These are phyloP conservation scores for Phaeosphaeria sp. DNA, from an alignment of 2,329 filamentous ascomycete genomes.

Conservation along the genomic window DNA sequence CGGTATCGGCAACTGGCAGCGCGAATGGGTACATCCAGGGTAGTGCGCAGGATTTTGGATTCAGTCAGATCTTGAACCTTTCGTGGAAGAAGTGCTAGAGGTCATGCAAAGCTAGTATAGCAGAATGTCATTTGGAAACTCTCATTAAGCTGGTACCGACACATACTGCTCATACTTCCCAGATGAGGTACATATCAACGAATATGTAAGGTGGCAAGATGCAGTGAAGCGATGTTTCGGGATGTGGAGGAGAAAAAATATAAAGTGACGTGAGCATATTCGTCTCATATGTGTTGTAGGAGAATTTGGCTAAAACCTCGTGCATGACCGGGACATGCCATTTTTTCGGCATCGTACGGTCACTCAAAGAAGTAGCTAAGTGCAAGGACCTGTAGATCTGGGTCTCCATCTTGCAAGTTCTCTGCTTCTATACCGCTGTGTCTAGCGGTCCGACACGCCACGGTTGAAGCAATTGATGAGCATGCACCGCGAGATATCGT, in stretches of 20 bases:
- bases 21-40: constrained; percentile 22
- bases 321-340: too few species aligned
- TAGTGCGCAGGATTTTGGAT: constrained; percentile 18
- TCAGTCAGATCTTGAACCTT: constrained; percentile 29
- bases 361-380: too few species aligned
- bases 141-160: background rate
- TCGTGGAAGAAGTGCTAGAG: constrained; percentile 33
- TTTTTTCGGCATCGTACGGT: too few species aligned
- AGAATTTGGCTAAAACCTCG: background rate
- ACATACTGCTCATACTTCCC: background rate
- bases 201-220: background rate
- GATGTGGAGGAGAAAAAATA: background rate
- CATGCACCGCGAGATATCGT: too few species aligned
- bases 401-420: too few species aligned
- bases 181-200: background rate
- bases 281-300: background rate
- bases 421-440: too few species aligned
- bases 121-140: background rate
- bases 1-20: constrained; percentile 17
- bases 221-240: background rate
- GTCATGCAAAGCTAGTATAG: background rate
- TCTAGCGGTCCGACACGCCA: too few species aligned
- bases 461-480: too few species aligned
- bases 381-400: too few species aligned
- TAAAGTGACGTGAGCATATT: background rate